phyloP scores from a whole-genome alignment of 257 asterid species.

The Scutellaria minor region DNA sequence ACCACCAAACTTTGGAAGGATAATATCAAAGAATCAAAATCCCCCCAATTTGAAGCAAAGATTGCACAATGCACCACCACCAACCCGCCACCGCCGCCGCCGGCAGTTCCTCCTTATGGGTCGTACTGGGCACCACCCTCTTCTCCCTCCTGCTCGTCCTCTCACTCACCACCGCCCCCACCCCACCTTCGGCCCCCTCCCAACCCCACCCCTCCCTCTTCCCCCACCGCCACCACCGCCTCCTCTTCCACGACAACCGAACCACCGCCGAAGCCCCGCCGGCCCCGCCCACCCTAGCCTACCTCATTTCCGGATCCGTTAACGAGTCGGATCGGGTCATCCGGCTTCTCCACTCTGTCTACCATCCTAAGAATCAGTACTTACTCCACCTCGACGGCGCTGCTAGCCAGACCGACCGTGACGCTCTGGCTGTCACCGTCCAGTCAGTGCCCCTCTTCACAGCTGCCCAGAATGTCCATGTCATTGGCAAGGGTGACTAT shows the following conservation, averaged over 20 bases:
- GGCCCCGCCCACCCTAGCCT: conserved; percentile 72
- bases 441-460: conserved; percentile 65
- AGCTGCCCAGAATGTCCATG: conserved; percentile 80
- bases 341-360: conserved; percentile 69
- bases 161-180: conserved; percentile 52
- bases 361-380: conserved; percentile 82
- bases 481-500: conserved; percentile 72
- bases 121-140: conserved; percentile 57
- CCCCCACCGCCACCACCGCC: conserved; percentile 49
- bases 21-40: conserved; percentile 10
- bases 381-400: conserved; percentile 74
- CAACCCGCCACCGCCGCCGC: conserved; percentile 36
- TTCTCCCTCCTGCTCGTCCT: conserved; percentile 65
- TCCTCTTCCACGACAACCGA: conserved; percentile 44
- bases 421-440: conserved; percentile 55
- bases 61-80: conserved; percentile 40
- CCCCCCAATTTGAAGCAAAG: conserved; percentile 31
- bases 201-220: conserved; percentile 67
- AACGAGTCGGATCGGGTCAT: conserved; percentile 63
- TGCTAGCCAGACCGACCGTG: conserved; percentile 70
- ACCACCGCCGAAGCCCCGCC: conserved; percentile 33
- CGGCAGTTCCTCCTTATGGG: conserved; percentile 39
- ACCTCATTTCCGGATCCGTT: conserved; percentile 77
- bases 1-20: not conserved
- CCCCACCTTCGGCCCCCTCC: conserved; percentile 36